These are phyloP conservation scores for Gaultheria prostrata DNA, from an alignment of 148 eudicot species.

Conservation along the genomic window DNA sequence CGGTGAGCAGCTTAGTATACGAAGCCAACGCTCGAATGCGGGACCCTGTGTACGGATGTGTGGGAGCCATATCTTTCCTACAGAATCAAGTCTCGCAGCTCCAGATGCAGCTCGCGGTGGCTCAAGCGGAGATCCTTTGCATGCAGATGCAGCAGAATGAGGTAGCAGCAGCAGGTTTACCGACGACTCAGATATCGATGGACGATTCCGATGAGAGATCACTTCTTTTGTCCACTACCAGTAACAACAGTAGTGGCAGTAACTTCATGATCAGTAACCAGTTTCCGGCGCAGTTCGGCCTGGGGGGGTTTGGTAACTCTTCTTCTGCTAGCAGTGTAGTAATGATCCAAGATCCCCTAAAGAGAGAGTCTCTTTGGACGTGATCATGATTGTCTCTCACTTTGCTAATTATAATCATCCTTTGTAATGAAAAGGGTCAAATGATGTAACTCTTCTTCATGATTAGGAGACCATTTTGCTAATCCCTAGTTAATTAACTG, in stretches of 20 bases:
- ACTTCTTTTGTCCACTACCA: slow-evolving; percentile 24
- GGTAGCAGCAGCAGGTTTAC: slow-evolving; percentile 15
- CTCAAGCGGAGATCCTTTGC: slow-evolving; percentile 77
- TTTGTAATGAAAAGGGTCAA: not conserved
- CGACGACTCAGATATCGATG: not conserved
- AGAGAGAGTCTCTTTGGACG: slow-evolving; percentile 79
- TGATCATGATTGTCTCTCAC: slow-evolving; percentile 17
- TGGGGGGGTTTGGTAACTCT: slow-evolving; percentile 21
- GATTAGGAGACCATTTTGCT: not conserved
- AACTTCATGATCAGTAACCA: slow-evolving; percentile 30
- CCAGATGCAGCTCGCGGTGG: slow-evolving; percentile 81
- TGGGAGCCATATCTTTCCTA: slow-evolving; percentile 78
- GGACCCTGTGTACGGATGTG: slow-evolving; percentile 93
- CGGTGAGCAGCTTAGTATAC: slow-evolving; percentile 83
- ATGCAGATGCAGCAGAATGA: slow-evolving; percentile 65
- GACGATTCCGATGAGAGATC: slow-evolving; percentile 34
- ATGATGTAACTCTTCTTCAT: not conserved
- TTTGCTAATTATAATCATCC: not conserved
- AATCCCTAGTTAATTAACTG: slow-evolving; percentile 15
- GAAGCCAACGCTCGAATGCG: slow-evolving; percentile 80
- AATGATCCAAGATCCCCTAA: slow-evolving; percentile 55
- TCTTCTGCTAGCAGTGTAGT: slow-evolving; percentile 36
- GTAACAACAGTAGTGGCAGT: not conserved
- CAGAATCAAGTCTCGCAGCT: slow-evolving; percentile 77
- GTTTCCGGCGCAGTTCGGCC: slow-evolving; percentile 43